A percentile compares a stretch with the other conserved stretches of the same genome.
Evolutionary conservation across 1,284 basidiomycete species (phyloP).

Genomic region (Pascua guehoae): DNA sequence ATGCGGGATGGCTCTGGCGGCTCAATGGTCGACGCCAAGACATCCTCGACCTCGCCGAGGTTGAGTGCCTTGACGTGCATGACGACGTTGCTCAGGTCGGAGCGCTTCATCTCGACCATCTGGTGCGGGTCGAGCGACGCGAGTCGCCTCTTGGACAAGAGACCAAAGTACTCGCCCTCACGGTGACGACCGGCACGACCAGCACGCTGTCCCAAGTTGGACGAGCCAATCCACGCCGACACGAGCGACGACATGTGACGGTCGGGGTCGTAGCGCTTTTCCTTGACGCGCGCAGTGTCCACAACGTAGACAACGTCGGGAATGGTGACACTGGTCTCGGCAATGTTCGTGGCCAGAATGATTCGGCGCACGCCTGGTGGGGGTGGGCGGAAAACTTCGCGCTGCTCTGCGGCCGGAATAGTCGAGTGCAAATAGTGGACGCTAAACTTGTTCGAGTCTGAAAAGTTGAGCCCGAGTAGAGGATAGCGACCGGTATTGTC

Average conservation of each 20-base stretch:
- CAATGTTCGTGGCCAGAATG: conserved; percentile 93
- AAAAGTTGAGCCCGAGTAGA: conserved; percentile 62
- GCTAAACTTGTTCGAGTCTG: conserved; percentile 59
- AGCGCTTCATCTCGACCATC: conserved; percentile 92
- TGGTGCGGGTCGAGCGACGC: conserved; percentile 72
- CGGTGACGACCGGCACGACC: conserved; percentile 92
- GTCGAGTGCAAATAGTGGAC: conserved; percentile 91
- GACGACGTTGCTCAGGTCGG: conserved; percentile 84
- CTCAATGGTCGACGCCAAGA: conserved; percentile 80
- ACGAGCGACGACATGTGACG: conserved; percentile 81
- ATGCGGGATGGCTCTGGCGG: conserved; percentile 80
- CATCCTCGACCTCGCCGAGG: conserved; percentile 84
- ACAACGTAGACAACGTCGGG: conserved; percentile 95
- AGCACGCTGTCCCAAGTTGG: conserved; percentile 90
- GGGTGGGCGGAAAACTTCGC: conserved; percentile 81
- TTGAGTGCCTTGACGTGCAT: conserved; percentile 98
- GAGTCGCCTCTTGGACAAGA: conserved; percentile 67
- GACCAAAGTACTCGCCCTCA: conserved; percentile 84
- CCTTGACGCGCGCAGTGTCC: conserved; percentile 84
- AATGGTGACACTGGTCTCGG: conserved; percentile 93
- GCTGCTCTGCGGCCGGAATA: conserved; percentile 85
- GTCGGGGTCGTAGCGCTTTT: conserved; percentile 86
- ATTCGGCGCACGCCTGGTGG: conserved; percentile 72
- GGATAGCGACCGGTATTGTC: conserved; percentile 52
- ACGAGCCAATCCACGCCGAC: conserved; percentile 84